Conservation (phyloP, 1,139 yeast species). For the Blastobotrys apis region DNA sequence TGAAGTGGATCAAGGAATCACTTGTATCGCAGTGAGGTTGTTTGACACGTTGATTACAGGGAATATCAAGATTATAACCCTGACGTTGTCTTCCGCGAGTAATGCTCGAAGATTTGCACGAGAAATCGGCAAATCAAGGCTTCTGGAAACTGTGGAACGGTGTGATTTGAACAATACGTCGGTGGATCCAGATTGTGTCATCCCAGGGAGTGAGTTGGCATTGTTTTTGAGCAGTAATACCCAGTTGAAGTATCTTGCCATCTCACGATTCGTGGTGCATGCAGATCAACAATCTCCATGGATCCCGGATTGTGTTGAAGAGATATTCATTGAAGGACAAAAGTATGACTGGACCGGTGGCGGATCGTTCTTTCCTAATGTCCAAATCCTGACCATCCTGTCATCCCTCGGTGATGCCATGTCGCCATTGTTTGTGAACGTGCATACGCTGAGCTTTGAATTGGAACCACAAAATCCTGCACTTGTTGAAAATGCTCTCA, state of each 20-base stretch:
- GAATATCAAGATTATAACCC: background rate
- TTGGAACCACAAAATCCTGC: too few relatives aligned
- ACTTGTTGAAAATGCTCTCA: background rate
- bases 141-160: conserved; percentile 1
- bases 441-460: conserved; percentile 1
- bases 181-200: background rate
- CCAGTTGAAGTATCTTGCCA: background rate
- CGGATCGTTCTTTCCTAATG: background rate
- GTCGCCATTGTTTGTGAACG: background rate
- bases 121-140: background rate
- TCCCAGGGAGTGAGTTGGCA: background rate
- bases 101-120: background rate
- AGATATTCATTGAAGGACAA: conserved; percentile 5
- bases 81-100: conserved; percentile 1
- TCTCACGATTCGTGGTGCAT: background rate
- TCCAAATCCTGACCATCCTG: background rate
- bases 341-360: background rate
- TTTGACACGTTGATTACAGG: background rate
- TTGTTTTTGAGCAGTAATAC: background rate
- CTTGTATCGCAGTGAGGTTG: background rate
- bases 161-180: conserved; percentile 3
- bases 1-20: conserved; percentile 3
- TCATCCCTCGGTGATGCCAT: background rate
- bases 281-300: background rate
- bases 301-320: background rate